phyloP scores from a whole-genome alignment of 176 grass and related monocot genomes.

The Carex scoparia region DNA sequence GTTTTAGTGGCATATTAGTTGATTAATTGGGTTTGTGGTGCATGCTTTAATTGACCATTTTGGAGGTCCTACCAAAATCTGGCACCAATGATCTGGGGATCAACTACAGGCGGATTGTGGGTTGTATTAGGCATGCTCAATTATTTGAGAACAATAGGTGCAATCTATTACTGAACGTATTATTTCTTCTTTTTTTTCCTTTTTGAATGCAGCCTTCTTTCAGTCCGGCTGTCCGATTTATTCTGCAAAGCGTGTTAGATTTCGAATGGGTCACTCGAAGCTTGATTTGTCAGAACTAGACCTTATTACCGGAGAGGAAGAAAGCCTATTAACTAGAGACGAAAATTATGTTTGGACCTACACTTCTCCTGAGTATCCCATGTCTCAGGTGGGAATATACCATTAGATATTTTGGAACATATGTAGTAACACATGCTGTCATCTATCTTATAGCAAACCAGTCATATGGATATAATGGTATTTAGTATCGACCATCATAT shows the following conservation, averaged over 20 bases:
- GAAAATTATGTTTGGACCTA: slow-evolving; percentile 77
- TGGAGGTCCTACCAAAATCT: neutral
- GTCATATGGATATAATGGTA: neutral
- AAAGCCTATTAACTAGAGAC: slow-evolving; percentile 25
- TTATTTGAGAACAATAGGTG: neutral
- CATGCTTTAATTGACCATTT: too few species aligned
- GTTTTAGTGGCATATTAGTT: neutral
- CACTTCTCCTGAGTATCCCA: slow-evolving; percentile 67
- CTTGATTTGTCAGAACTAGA: slow-evolving; percentile 6
- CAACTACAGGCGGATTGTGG: neutral
- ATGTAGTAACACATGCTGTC: neutral
- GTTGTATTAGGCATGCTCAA: neutral
- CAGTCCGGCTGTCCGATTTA: slow-evolving; percentile 59
- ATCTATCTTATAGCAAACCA: neutral
- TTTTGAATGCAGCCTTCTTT: slow-evolving; percentile 49
- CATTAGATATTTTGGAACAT: neutral
- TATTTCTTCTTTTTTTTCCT: neutral
- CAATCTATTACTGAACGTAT: too few species aligned
- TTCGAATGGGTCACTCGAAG: slow-evolving; percentile 66
- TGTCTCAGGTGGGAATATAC: slow-evolving; percentile 56
- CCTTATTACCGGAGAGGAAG: slow-evolving; percentile 37
- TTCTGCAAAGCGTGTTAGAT: slow-evolving; percentile 53
- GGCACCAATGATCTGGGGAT: neutral
- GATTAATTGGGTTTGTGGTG: neutral
- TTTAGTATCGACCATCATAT: too few species aligned